Evolutionary conservation across 139 green algal species (phyloP).

Genomic region (Dunaliella sp.): DNA sequence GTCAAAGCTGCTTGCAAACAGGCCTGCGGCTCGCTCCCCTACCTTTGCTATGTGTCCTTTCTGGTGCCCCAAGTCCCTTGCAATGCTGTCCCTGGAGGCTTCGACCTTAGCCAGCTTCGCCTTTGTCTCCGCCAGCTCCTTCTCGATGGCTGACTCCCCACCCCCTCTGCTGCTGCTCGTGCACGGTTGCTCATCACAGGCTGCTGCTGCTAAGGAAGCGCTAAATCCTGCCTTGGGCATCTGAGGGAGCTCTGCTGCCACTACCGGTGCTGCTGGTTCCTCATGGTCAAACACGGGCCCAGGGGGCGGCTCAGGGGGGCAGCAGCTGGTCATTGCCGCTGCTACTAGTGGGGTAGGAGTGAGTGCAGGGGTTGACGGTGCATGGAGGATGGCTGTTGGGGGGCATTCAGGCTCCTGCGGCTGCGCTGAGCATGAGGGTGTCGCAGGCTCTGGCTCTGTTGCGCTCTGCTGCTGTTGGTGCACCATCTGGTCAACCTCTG

Average conservation of each 20-base stretch:
- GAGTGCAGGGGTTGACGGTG: background rate
- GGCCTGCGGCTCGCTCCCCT: too few relatives aligned
- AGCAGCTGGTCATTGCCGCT: background rate
- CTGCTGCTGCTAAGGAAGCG: background rate
- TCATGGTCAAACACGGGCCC: background rate
- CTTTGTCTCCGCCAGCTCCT: background rate
- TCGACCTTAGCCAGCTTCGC: background rate
- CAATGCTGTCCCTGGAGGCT: background rate
- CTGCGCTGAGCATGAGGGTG: too few relatives aligned
- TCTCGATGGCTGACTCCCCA: background rate
- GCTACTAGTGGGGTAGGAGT: background rate
- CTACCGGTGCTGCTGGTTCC: too few relatives aligned
- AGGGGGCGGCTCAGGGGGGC: background rate
- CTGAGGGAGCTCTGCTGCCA: too few relatives aligned
- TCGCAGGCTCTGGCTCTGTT: too few relatives aligned
- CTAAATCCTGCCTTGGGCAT: too few relatives aligned
- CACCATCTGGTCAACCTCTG: too few relatives aligned
- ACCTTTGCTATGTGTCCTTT: background rate
- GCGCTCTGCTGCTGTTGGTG: too few relatives aligned
- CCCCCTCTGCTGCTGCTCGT: background rate
- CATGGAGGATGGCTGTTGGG: background rate
- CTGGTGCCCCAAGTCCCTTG: background rate
- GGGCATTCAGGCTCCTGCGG: too few relatives aligned
- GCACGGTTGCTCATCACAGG: background rate
- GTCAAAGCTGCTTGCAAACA: too few relatives aligned